These are phyloP conservation scores for Blastobotrys americana DNA, from an alignment of 805 yeast genomes.

Conservation along the genomic window DNA sequence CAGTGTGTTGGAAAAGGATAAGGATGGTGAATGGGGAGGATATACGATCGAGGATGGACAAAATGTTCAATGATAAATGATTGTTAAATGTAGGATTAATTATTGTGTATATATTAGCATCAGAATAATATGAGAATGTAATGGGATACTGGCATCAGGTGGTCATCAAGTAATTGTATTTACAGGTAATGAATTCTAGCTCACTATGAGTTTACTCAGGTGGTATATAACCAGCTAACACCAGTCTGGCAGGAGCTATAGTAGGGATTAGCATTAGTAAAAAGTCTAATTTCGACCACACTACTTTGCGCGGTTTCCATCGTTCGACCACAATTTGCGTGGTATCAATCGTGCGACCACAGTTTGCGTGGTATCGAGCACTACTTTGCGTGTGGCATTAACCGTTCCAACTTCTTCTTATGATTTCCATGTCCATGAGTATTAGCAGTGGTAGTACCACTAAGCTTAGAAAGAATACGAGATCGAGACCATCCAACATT, in stretches of 20 bases:
- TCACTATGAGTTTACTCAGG: too few relatives aligned
- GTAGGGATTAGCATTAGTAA: too few relatives aligned
- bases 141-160: background rate
- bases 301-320: too few relatives aligned
- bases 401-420: constrained; percentile 49
- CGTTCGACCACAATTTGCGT: too few relatives aligned
- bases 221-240: too few relatives aligned
- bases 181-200: too few relatives aligned
- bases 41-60: constrained; percentile 34
- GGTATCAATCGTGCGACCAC: too few relatives aligned
- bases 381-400: constrained; percentile 41
- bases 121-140: too few relatives aligned
- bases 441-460: constrained; percentile 50
- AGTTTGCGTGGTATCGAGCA: too few relatives aligned
- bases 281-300: too few relatives aligned
- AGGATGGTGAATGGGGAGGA: constrained; percentile 51
- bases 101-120: background rate
- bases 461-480: constrained; percentile 44
- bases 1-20: constrained; percentile 37
- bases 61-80: constrained; percentile 4
- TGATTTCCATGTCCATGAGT: constrained; percentile 42
- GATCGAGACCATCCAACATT: constrained; percentile 79
- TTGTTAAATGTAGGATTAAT: constrained; percentile 8
- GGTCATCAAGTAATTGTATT: constrained; percentile 3
- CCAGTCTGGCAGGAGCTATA: too few relatives aligned